phyloP scores from a whole-genome alignment of 2,329 filamentous ascomycete species.

The Botrytis porri region DNA sequence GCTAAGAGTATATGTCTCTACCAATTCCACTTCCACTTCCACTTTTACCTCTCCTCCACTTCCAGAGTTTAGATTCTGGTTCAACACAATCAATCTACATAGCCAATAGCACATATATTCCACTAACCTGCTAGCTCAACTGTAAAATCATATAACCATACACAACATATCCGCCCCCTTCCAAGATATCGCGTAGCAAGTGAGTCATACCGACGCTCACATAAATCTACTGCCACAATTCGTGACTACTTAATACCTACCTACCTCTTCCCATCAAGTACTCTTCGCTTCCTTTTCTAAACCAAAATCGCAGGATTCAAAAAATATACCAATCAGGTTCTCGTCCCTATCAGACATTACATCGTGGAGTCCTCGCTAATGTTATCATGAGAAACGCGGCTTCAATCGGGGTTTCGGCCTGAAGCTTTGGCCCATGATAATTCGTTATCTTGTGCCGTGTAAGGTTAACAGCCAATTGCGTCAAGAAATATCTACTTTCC shows the following conservation, averaged over 20 bases:
- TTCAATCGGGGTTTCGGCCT: neutral
- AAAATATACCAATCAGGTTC: neutral
- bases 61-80: neutral
- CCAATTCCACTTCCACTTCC: neutral
- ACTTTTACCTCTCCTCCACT: neutral
- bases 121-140: accelerated
- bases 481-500: neutral
- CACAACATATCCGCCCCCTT: too few relatives aligned
- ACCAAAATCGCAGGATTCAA: neutral
- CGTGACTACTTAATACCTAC: neutral
- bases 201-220: neutral
- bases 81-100: neutral
- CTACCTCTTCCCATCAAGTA: neutral
- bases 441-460: neutral
- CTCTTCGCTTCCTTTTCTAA: neutral
- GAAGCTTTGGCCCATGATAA: neutral
- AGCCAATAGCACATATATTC: neutral
- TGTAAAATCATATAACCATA: neutral
- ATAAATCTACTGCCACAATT: neutral
- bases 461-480: neutral
- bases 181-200: neutral
- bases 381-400: neutral
- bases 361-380: neutral
- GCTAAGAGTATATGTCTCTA: neutral
- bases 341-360: too few relatives aligned